Evolutionary conservation across 1,284 basidiomycete species (phyloP), one percentile per base, ranked within the genome.

Genomic region (Fomitopsis pinicola): DNA sequence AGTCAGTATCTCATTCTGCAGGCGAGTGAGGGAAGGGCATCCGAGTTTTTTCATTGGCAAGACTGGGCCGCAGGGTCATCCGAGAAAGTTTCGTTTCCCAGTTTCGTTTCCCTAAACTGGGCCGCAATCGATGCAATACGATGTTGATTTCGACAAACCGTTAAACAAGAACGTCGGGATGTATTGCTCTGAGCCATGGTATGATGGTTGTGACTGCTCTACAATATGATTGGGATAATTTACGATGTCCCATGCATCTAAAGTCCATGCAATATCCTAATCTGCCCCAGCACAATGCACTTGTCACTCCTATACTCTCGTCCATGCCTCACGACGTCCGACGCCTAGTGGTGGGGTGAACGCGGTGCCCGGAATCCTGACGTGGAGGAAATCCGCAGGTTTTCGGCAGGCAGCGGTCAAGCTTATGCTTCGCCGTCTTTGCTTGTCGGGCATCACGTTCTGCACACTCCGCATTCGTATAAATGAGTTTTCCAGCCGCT

Each of bases 301-400:
- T 55, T 7, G 33, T 15, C 28, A 15, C 15, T n/a, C 12, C 62
- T 52, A 65, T n/a, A 62, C 44, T 30, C 64, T 63, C 6, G 65
- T 57, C 67, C 67, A 68, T 22, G 66, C 57, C 14, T 59, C 35
- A 4, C 57, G 62, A 35, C 61, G 62, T 14, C 59, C 48, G 33
- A 64, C 65, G 40, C 45, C 36, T 42, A 64, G 36, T 42, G 66
- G 65, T 19, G 61, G 57, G 40, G 57, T 68, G 53, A 68, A 59
- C 14, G 61, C 33, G 1, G 64, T 59, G 2, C 56, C 59, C 4
- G 68, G 66, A 26, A 69, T 69, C n/a, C 66, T 60, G 38, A 68
- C 67, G 9, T 67, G 63, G 19, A 68, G 36, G 45, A 64, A 65
- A 55, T 68, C 62, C 15, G 50, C 30, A 5, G 57, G 36, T 19